Percentiles rank a stretch among this genome's conserved stretches.
Conservation (phyloP, 352 stramenopile species). For the Hyaloperonospora brassicae region DNA sequence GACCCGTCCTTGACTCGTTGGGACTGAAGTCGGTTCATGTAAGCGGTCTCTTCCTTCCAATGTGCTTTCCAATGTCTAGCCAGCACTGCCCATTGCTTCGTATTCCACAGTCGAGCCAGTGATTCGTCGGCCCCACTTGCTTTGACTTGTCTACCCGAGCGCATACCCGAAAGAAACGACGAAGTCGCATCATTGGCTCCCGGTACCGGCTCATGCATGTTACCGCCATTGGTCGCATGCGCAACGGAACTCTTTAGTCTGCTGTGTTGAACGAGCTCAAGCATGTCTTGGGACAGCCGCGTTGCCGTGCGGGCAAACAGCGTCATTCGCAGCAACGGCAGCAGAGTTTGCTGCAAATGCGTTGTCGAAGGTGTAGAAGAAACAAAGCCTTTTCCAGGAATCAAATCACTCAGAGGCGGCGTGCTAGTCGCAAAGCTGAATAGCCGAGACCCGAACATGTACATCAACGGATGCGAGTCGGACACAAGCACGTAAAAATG, state of each 20-base stretch:
- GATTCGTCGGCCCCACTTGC: slow-evolving; percentile 11
- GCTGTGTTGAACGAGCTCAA: slow-evolving; percentile 32
- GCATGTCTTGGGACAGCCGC: slow-evolving; percentile 37
- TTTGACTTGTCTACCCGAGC: slow-evolving; percentile 11
- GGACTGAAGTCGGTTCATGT: slow-evolving; percentile 23
- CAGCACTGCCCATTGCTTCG: slow-evolving; percentile 36
- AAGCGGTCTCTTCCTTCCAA: slow-evolving; percentile 41
- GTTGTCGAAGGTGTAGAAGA: slow-evolving; percentile 37
- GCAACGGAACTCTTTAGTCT: slow-evolving; percentile 8
- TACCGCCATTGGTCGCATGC: not conserved
- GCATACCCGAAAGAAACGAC: slow-evolving; percentile 14
- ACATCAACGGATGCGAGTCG: slow-evolving; percentile 67
- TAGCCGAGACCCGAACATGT: slow-evolving; percentile 58
- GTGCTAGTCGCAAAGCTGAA: slow-evolving; percentile 67
- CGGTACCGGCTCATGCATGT: slow-evolving; percentile 7
- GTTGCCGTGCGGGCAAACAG: slow-evolving; percentile 35
- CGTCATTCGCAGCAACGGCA: slow-evolving; percentile 45
- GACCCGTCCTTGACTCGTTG: slow-evolving; percentile 30
- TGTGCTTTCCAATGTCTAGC: slow-evolving; percentile 41
- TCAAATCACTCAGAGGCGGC: slow-evolving; percentile 31
- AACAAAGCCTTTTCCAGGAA: slow-evolving; percentile 45
- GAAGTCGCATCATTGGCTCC: slow-evolving; percentile 11
- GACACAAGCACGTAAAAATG: slow-evolving; percentile 72
- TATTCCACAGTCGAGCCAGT: slow-evolving; percentile 32
- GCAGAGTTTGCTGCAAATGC: slow-evolving; percentile 28